Percentiles rank a stretch among this genome's conserved stretches.
These are phyloP conservation scores for Dryas integrifolia DNA, from an alignment of 331 rosid genomes.

Conservation along the genomic window DNA sequence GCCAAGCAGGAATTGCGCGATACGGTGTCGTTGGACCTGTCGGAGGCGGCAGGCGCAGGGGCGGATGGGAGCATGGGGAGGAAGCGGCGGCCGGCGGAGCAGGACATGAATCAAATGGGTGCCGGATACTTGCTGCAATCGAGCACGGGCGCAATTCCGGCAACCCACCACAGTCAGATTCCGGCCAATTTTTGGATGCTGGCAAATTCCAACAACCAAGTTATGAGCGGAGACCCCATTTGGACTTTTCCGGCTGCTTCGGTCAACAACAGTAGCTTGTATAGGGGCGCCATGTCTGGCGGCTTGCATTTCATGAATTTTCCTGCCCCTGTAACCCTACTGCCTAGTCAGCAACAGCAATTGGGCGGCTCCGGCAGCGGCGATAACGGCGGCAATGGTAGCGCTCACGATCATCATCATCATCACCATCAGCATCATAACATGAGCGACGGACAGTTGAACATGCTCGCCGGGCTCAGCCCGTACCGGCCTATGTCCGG, in stretches of 20 bases:
- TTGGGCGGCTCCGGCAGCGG: slow-evolving; percentile 30
- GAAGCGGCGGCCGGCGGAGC: slow-evolving; percentile 50
- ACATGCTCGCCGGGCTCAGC: slow-evolving; percentile 69
- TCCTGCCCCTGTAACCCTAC: slow-evolving; percentile 65
- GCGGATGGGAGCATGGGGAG: slow-evolving; percentile 55
- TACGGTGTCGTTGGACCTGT: slow-evolving; percentile 48
- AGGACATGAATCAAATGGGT: slow-evolving; percentile 72
- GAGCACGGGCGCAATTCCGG: slow-evolving; percentile 58
- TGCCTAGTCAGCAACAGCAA: slow-evolving; percentile 68
- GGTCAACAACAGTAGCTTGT: slow-evolving; percentile 63
- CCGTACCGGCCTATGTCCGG: slow-evolving; percentile 61
- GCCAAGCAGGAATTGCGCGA: slow-evolving; percentile 77
- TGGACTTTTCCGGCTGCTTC: slow-evolving; percentile 78
- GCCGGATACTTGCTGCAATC: slow-evolving; percentile 66
- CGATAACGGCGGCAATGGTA: slow-evolving; percentile 23
- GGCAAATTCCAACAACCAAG: slow-evolving; percentile 64
- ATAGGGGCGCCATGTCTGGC: slow-evolving; percentile 65
- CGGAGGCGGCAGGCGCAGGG: slow-evolving; percentile 31
- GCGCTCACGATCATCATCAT: not conserved
- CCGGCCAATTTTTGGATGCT: slow-evolving; percentile 95
- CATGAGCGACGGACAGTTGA: slow-evolving; percentile 61
- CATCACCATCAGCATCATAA: not conserved
- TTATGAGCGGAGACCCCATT: slow-evolving; percentile 76
- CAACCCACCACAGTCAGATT: slow-evolving; percentile 59
- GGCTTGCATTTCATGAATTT: slow-evolving; percentile 97